phyloP scores from a whole-genome alignment of 768 basidiomycete species.

The Boletus eberwhitei region DNA sequence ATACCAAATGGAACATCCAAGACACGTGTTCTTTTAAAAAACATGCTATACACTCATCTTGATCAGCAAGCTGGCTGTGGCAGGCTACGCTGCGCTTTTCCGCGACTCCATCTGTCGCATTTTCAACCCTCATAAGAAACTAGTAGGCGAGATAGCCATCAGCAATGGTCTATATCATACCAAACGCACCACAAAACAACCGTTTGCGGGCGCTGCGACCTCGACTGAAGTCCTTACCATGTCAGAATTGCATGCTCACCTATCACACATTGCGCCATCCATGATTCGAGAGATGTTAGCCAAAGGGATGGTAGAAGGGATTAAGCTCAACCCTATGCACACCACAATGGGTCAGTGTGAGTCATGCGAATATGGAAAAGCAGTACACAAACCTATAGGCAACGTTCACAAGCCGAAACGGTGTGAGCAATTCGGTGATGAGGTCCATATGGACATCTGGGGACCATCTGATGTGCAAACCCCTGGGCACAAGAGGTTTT shows the following conservation, averaged over 20 bases:
- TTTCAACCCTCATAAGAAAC: neutral
- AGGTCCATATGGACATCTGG: neutral
- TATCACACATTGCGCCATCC: neutral
- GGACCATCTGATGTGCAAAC: neutral
- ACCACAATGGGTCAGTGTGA: neutral
- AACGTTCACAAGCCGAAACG: neutral
- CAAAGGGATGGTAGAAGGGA: neutral
- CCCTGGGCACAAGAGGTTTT: neutral
- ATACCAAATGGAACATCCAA: too few species aligned
- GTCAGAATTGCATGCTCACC: neutral
- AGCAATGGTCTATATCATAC: neutral
- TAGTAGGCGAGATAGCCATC: neutral
- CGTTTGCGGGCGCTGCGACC: neutral
- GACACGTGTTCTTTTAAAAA: neutral
- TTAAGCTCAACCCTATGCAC: neutral
- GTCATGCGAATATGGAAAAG: neutral
- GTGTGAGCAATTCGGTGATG: neutral
- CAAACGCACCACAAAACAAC: neutral
- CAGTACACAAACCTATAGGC: neutral
- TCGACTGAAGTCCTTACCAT: neutral
- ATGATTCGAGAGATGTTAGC: neutral
- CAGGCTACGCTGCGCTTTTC: neutral
- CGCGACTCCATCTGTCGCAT: neutral
- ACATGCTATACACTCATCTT: neutral
- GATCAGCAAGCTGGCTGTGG: neutral